Percentiles rank a stretch among this genome's conserved stretches.
These are phyloP conservation scores for Galerina marginata DNA, from an alignment of 768 basidiomycete genomes.

Conservation along the genomic window DNA sequence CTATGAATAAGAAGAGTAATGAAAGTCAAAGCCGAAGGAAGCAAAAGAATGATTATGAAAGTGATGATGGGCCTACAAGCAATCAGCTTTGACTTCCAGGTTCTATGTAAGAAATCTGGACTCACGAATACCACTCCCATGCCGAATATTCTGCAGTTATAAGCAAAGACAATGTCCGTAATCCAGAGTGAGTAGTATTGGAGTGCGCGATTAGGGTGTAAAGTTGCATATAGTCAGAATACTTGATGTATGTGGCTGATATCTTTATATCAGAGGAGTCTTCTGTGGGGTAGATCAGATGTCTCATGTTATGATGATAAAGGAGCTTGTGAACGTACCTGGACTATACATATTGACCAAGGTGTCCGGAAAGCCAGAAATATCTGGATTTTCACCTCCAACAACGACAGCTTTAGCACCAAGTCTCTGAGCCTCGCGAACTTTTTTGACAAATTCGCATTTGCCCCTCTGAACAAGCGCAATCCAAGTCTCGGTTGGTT, in stretches of 20 bases:
- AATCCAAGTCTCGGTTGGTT: constrained; percentile 83
- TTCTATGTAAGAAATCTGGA: constrained; percentile 22
- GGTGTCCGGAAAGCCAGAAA: constrained; percentile 71
- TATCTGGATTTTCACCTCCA: constrained; percentile 76
- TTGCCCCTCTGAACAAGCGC: constrained; percentile 88
- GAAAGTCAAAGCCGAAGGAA: constrained; percentile 90
- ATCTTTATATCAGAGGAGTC: constrained; percentile 87
- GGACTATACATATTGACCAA: constrained; percentile 93
- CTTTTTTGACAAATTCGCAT: constrained; percentile 93
- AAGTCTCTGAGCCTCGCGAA: constrained; percentile 67
- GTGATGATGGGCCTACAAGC: constrained; percentile 76
- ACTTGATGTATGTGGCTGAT: constrained; percentile 87
- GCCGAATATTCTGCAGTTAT: constrained; percentile 81
- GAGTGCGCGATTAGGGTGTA: constrained; percentile 71
- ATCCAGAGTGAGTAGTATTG: constrained; percentile 79
- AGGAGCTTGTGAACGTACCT: constrained; percentile 50
- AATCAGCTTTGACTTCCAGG: constrained; percentile 8
- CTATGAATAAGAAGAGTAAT: constrained; percentile 90
- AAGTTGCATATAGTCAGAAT: constrained; percentile 77
- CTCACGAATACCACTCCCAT: constrained; percentile 94
- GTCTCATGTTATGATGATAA: constrained; percentile 6
- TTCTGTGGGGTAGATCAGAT: constrained; percentile 45
- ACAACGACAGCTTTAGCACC: constrained; percentile 93
- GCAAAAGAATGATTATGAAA: constrained; percentile 84
- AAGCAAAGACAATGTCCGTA: constrained; percentile 75